A percentile compares a stretch with the other conserved stretches of the same genome.
Conservation (phyloP, 179 eudicot species). For the Carnegiea gigantea region DNA sequence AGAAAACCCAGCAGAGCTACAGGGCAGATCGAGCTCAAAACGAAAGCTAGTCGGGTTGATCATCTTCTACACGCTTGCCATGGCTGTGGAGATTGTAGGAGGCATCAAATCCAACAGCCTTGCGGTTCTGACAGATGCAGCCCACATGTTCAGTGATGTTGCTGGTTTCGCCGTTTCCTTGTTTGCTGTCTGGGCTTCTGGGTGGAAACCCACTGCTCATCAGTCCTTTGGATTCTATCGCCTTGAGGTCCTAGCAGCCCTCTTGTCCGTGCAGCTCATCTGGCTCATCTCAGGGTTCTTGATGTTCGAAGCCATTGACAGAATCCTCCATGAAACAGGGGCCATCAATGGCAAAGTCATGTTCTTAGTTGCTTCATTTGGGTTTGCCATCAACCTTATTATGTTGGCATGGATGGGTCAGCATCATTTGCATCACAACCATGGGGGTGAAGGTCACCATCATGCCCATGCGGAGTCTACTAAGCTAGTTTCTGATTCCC, state of each 20-base stretch:
- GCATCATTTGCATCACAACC: constrained; percentile 29
- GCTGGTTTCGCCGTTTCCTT: constrained; percentile 45
- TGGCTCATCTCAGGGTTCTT: constrained; percentile 48
- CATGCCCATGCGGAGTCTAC: constrained; percentile 29
- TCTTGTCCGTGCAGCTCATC: constrained; percentile 55
- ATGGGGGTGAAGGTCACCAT: constrained; percentile 4
- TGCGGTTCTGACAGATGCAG: constrained; percentile 48
- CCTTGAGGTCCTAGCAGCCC: constrained; percentile 51
- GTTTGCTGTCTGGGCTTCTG: constrained; percentile 41
- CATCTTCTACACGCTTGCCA: constrained; percentile 34
- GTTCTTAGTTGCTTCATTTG: constrained; percentile 51
- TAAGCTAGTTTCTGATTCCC: constrained; percentile 29
- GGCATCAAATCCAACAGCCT: constrained; percentile 58
- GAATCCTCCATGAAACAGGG: constrained; percentile 30
- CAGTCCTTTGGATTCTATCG: constrained; percentile 49
- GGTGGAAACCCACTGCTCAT: constrained; percentile 40
- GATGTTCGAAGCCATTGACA: constrained; percentile 43
- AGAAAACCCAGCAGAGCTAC: constrained; percentile 23
- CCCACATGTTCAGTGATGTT: constrained; percentile 42
- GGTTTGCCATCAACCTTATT: constrained; percentile 38
- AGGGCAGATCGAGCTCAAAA: constrained; percentile 34
- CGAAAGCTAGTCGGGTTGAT: constrained; percentile 43
- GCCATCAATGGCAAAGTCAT: constrained; percentile 46
- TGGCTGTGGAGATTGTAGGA: constrained; percentile 44
- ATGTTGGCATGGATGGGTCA: constrained; percentile 44